Conservation (phyloP, 2,329 filamentous ascomycete genomes). For the Talaromyces sp. region DNA sequence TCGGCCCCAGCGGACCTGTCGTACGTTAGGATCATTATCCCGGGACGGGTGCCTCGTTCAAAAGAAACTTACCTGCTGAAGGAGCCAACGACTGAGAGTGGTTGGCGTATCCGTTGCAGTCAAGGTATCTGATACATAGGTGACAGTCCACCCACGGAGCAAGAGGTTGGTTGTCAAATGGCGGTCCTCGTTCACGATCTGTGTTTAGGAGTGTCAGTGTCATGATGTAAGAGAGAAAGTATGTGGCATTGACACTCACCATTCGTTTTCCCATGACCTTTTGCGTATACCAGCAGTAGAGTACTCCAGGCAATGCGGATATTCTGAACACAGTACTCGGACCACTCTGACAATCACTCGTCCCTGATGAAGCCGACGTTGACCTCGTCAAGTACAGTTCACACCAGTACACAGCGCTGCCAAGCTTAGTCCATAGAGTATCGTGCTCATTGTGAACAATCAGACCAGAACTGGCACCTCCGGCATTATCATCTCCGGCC, state of each 20-base stretch:
- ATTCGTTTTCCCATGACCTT: constrained; percentile 34
- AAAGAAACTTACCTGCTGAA: constrained; percentile 25
- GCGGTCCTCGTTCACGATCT: constrained; percentile 39
- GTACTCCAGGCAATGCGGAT: constrained; percentile 28
- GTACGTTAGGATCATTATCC: not conserved
- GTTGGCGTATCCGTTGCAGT: constrained; percentile 37
- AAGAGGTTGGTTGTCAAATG: constrained; percentile 38
- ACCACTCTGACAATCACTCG: constrained; percentile 37
- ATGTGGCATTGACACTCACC: constrained; percentile 16
- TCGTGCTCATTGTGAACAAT: constrained; percentile 35
- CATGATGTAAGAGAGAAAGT: not conserved
- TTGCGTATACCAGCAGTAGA: constrained; percentile 38
- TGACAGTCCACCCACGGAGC: constrained; percentile 33
- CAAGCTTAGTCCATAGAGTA: constrained; percentile 29
- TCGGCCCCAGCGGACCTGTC: constrained; percentile 36
- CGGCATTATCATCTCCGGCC: constrained; percentile 31
- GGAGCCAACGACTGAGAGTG: constrained; percentile 33
- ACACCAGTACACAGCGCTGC: constrained; percentile 34
- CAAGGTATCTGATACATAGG: constrained; percentile 33
- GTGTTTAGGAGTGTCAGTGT: constrained; percentile 11
- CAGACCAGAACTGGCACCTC: constrained; percentile 33
- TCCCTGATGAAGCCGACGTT: constrained; percentile 28
- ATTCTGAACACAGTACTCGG: constrained; percentile 37
- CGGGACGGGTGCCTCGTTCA: no score
- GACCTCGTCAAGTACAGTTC: constrained; percentile 35